Percentiles rank a stretch among this genome's conserved stretches.
Evolutionary conservation across 345 rosid species (phyloP).

Genomic region (Nephelium lappaceum): DNA sequence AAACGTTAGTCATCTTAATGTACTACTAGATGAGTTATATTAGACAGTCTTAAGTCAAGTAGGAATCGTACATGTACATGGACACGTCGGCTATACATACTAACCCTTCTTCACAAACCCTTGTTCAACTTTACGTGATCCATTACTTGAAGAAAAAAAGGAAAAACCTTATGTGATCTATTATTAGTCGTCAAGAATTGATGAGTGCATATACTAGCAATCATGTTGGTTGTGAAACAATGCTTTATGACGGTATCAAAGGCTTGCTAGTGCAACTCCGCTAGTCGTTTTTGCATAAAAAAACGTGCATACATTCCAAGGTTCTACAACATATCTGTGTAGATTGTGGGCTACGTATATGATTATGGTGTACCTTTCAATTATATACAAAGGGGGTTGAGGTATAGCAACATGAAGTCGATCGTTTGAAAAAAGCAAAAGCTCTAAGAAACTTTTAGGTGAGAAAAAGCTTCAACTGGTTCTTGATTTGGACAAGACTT

Average conservation of each 20-base stretch:
- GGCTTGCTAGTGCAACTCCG: not conserved
- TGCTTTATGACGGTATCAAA: not conserved
- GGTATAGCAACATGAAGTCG: constrained; percentile 17
- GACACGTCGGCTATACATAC: not conserved
- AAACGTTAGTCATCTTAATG: too few relatives aligned
- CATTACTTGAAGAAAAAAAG: too few relatives aligned
- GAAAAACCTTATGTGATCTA: not conserved
- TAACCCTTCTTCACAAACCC: not conserved
- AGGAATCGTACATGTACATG: not conserved
- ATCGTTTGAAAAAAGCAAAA: not conserved
- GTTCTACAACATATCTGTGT: not conserved
- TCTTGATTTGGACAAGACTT: constrained; percentile 34
- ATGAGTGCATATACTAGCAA: not conserved
- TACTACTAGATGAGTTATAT: not conserved
- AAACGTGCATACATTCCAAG: not conserved
- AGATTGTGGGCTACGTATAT: constrained; percentile 2
- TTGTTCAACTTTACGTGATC: not conserved
- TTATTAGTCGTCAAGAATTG: too few relatives aligned
- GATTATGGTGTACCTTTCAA: constrained; percentile 8
- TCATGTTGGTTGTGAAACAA: not conserved
- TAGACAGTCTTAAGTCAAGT: not conserved
- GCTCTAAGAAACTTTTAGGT: not conserved
- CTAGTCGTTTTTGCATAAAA: too few relatives aligned
- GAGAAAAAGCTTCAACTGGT: constrained; percentile 21
- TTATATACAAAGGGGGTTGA: constrained; percentile 16